These are phyloP conservation scores for Cercospora sp. DNA, from an alignment of 2,329 filamentous ascomycete genomes.

Conservation along the genomic window DNA sequence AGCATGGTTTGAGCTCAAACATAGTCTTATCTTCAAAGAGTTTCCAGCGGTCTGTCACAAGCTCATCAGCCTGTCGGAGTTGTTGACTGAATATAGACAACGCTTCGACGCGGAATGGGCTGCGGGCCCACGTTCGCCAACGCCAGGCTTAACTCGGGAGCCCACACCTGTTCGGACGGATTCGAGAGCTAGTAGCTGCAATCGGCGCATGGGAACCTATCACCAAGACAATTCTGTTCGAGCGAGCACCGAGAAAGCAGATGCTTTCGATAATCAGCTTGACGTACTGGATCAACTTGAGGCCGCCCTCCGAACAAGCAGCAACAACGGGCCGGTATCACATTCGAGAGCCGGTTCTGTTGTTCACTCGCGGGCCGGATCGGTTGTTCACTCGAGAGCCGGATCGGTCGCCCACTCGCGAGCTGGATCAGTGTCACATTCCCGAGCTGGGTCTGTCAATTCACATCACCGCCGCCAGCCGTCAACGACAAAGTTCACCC, in stretches of 20 bases:
- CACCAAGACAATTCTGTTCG: conserved; percentile 5
- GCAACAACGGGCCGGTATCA: conserved; percentile 1
- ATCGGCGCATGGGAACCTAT: conserved; percentile 2
- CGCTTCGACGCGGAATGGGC: conserved; percentile 30
- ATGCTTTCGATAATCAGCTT: conserved; percentile 11
- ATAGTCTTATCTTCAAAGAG: conserved; percentile 53
- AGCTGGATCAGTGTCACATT: conserved; percentile 28
- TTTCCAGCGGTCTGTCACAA: conserved; percentile 47
- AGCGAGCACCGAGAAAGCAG: conserved; percentile 11
- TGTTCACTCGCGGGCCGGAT: conserved; percentile 21
- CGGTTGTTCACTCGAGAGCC: conserved; percentile 17
- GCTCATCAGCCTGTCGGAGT: conserved; percentile 46
- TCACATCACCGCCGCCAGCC: conserved; percentile 26
- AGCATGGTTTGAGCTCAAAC: conserved; percentile 52
- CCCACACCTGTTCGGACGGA: conserved; percentile 22
- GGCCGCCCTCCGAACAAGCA: conserved; percentile 36
- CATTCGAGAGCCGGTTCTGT: conserved; percentile 9
- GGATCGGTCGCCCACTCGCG: conserved; percentile 16
- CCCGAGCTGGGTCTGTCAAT: conserved; percentile 33
- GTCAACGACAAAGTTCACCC: conserved; percentile 24
- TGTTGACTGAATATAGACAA: conserved; percentile 31
- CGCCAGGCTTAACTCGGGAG: conserved; percentile 24
- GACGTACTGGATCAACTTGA: conserved; percentile 32
- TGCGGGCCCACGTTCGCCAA: conserved; percentile 17
- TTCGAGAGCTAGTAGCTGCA: conserved; percentile 16